Evolutionary conservation across 257 asterid genomes (phyloP), one percentile per base, ranked within the genome.

Genomic region (Nicotiana paniculata): DNA sequence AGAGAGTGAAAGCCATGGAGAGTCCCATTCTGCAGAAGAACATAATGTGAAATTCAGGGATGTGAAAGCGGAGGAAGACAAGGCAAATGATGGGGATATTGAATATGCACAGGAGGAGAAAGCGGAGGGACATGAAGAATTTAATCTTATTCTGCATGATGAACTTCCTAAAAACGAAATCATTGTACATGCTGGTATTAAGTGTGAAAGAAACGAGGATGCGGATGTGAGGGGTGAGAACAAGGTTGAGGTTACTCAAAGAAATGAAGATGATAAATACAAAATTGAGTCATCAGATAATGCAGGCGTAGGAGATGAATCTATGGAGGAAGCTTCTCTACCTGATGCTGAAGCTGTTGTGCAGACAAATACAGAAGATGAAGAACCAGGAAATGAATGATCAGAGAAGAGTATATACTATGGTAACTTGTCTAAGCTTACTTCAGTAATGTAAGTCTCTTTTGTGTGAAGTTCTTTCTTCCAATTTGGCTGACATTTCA

Each of bases 1-100:
- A 64, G 95, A 87, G 21, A 90, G 91, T 48, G 94, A 65, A 83
- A 89, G 94, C 69, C 92, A 82, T 24, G 93, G 88, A 4, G 97
- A 89, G 26, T 84, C 86, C n/a, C 90, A 87, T 81, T 89, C 87
- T 0, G 48, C 82, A 54, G 95, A 86, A 83, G 90, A 85, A 24
- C 90, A 89, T 82, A 86, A 85, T 83, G 93, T 89, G 81, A 89
- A 87, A 28, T 81, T 81, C 70, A 77, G 70, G 48, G 83, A 67
- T 58, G 72, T 74, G 37, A 82, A 81, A 70, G 80, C n/a, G 83
- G 85, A 84, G 77, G 84, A 74, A 17, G 84, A 32, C 16, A 74
- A 33, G 4, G 15, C 28, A 17, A 66, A 54, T 74, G 83, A 65
- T 64, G 30, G 39, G 13, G n/a, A 62, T 78, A 55, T 61, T 24